phyloP scores from a whole-genome alignment of 352 stramenopile genomes.

The Globisporangium abappressorium region DNA sequence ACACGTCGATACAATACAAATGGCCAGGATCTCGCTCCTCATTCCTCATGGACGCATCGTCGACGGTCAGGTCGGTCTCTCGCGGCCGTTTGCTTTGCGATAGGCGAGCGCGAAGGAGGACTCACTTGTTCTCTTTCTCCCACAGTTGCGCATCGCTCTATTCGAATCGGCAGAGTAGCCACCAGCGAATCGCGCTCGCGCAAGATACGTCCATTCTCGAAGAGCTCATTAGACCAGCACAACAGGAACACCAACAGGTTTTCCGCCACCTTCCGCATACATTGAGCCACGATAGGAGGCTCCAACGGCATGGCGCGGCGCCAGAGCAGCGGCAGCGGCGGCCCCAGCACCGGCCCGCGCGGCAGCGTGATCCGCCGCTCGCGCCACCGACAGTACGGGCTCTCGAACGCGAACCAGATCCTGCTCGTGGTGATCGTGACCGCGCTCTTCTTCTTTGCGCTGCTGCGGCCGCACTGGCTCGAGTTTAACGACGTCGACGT shows the following conservation, averaged over 20 bases:
- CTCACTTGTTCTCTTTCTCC: background rate
- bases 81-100: background rate
- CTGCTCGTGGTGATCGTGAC: constrained; percentile 55
- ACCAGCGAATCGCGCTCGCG: background rate
- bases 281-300: constrained; percentile 4
- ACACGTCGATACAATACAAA: constrained; percentile 6
- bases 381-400: constrained; percentile 65
- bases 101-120: constrained; percentile 1
- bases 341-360: background rate
- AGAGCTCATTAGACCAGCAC: background rate
- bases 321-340: background rate
- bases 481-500: constrained; percentile 32
- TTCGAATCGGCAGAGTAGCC: constrained; percentile 3
- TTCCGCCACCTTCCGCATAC: background rate
- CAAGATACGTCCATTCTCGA: background rate
- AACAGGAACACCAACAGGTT: background rate
- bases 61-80: background rate
- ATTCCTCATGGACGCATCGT: background rate
- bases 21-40: background rate
- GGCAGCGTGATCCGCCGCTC: constrained; percentile 22
- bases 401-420: constrained; percentile 86
- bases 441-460: constrained; percentile 54
- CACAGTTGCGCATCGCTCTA: background rate
- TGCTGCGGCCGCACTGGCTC: constrained; percentile 67
- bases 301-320: constrained; percentile 7